Conservation (phyloP, 257 asterid genomes). For the Dorcoceras hygrometricum region DNA sequence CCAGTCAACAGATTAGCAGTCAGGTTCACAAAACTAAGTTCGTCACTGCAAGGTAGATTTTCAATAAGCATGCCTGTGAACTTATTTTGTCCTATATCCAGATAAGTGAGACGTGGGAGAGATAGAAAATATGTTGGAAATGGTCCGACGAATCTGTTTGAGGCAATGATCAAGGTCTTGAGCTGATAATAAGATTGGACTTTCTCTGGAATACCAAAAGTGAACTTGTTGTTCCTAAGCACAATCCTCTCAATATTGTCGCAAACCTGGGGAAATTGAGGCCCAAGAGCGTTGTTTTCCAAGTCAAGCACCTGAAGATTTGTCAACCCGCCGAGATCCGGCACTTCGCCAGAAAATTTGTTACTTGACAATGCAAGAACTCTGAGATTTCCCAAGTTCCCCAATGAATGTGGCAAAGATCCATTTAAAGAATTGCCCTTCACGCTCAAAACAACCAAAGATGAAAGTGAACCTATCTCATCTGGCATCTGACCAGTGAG, state of each 20-base stretch:
- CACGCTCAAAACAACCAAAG: constrained; percentile 61
- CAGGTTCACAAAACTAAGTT: constrained; percentile 62
- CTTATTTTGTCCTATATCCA: constrained; percentile 60
- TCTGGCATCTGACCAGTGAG: constrained; percentile 59
- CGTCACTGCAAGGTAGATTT: constrained; percentile 44
- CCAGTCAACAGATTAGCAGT: constrained; percentile 76
- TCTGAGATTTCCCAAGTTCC: constrained; percentile 51
- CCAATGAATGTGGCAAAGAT: constrained; percentile 51
- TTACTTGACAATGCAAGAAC: constrained; percentile 62
- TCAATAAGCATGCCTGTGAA: constrained; percentile 75
- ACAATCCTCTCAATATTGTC: constrained; percentile 48
- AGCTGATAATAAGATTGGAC: constrained; percentile 61
- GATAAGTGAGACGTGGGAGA: constrained; percentile 52
- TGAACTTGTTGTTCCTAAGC: constrained; percentile 58
- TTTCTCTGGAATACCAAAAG: constrained; percentile 55
- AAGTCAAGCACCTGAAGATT: constrained; percentile 73
- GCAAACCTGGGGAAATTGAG: constrained; percentile 57
- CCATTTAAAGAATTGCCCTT: constrained; percentile 60
- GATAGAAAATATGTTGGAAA: constrained; percentile 66
- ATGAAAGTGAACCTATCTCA: constrained; percentile 47
- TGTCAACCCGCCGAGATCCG: constrained; percentile 59
- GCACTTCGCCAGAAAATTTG: constrained; percentile 69
- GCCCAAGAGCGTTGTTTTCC: constrained; percentile 61
- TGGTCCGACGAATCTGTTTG: constrained; percentile 76
- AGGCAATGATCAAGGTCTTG: constrained; percentile 55